Evolutionary conservation across 1,284 basidiomycete genomes (phyloP), one percentile per base, ranked within the genome.

Genomic region (Porogramme epimiltina): DNA sequence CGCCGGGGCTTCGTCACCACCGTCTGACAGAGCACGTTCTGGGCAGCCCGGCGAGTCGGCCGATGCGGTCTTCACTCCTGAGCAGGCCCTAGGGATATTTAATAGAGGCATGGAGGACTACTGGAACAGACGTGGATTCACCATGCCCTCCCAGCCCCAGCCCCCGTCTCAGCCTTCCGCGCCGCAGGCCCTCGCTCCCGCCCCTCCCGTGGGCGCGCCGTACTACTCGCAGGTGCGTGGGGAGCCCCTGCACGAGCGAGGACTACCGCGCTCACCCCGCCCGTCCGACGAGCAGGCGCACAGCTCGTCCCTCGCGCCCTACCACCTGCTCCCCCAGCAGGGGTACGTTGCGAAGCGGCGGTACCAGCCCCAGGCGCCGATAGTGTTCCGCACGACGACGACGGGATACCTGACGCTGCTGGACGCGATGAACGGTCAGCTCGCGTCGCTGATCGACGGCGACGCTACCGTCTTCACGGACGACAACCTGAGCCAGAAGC

Each of bases 401-500:
- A 25, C 31, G 19, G 50, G 48, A 11, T 59, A 51, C n/a, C 39
- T 59, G 13, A 48, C 42, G 18, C 48, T 59, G 19, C 31, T 33
- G n/a, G 55, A 57, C 33, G 52, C 55, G 2, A 39, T 57, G n/a
- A 20, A 45, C 2, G 49, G 49, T 1, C 39, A 36, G 3, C 33
- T 51, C 31, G 24, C 36, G 5, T 4, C 16, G 6, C 23, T 57
- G 18, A 33, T 38, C n/a, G 54, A 47, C 3, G 34, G 41, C 11
- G 52, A 56, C 5, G 55, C 54, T n/a, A 10, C 36, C 1, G 52
- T 56, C 38, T 56, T 59, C 25, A 46, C 47, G 20, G 49, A 26
- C 4, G 52, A 52, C 5, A 51, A 54, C 25, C 41, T 50, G 22
- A 55, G 45, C 43, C 52, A 56, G 42, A 59, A 59, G 39, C 58